phyloP scores from a whole-genome alignment of 352 stramenopile genomes.

The Phytophthora hibernalis region DNA sequence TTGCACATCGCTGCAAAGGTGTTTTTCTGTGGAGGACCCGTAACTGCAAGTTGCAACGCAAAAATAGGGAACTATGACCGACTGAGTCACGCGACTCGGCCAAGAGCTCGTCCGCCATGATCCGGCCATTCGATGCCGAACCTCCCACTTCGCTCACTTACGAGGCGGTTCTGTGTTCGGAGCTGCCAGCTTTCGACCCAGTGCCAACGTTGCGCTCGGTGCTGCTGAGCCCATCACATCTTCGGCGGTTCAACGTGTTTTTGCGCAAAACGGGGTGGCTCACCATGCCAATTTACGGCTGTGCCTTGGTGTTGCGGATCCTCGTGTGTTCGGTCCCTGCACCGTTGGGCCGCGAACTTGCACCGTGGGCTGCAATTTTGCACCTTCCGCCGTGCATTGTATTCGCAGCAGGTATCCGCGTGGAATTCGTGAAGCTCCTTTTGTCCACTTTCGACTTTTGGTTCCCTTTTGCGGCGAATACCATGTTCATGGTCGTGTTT shows the following conservation, averaged over 20 bases:
- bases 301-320: conserved; percentile 23
- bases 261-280: conserved; percentile 29
- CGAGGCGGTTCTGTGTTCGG: conserved; percentile 31
- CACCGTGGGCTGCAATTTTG: conserved; percentile 23
- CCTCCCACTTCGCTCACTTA: conserved; percentile 13
- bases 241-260: conserved; percentile 24
- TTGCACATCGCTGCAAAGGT: no score
- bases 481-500: conserved; percentile 32
- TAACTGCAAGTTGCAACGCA: conserved; percentile 9
- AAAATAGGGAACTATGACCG: neutral
- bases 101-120: conserved; percentile 18
- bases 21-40: no score
- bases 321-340: conserved; percentile 21
- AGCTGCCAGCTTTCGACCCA: conserved; percentile 34
- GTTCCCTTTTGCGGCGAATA: conserved; percentile 37
- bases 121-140: conserved; percentile 25
- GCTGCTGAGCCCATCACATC: conserved; percentile 4
- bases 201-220: conserved; percentile 28
- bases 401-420: conserved; percentile 23
- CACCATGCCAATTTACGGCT: conserved; percentile 37
- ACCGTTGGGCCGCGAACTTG: conserved; percentile 9
- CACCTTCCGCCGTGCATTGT: conserved; percentile 34
- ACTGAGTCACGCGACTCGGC: neutral
- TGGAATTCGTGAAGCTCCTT: conserved; percentile 40
- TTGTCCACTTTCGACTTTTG: conserved; percentile 36